Base-by-base conservation (phyloP, 1,284 basidiomycete genomes). In the Anthracocystis walkeri region DNA sequence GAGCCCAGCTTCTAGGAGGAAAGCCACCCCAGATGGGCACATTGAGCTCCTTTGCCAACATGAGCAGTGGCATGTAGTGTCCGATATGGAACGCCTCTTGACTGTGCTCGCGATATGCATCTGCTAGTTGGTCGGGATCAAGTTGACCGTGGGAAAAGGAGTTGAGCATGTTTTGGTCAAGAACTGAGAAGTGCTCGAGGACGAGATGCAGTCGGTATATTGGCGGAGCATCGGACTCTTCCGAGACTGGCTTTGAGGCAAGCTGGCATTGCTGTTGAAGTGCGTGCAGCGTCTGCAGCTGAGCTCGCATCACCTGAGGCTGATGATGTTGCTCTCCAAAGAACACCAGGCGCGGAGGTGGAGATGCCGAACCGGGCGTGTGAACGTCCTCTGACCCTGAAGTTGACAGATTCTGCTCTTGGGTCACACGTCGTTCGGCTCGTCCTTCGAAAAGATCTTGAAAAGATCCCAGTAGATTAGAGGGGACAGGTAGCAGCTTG, bases 321-420 rank as follows among this genome's bases (percentile, higher is more conserved):
- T 81, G 79, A 60, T 81, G 79, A 44, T 81, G 79, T 41, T 81
- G 79, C 53, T 81, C 79, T 38, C 79, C 79, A 33, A 81, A 78
- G 21, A 77, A 81, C 51, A 76, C 57, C 29, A 79, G 40, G 12
- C 75, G 53, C 2, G 70, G 74, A 29, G 71, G 74, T 44, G 65
- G 61, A 50, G 52, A n/a, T 16, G 56, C 38, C 18, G 41, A 49
- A 7, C 18, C 11, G 11, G 21, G 7, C 16, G 23, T 4, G 16
- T 52, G 11, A 31, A 20, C 3, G 7, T 29, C 38, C 2, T 40
- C 46, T 18, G 38, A 41, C 25, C 5, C 31, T 1, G 3, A 7
- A 33, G 52, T 23, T 41, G 50, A 2, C 31, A 14, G 7, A 21
- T 12, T n/a, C 8, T 25, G 33, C 6, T 14, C 18, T n/a, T 25